These are phyloP conservation scores for Monosporozyma solicola DNA, from an alignment of 805 yeast genomes.

Conservation along the genomic window DNA sequence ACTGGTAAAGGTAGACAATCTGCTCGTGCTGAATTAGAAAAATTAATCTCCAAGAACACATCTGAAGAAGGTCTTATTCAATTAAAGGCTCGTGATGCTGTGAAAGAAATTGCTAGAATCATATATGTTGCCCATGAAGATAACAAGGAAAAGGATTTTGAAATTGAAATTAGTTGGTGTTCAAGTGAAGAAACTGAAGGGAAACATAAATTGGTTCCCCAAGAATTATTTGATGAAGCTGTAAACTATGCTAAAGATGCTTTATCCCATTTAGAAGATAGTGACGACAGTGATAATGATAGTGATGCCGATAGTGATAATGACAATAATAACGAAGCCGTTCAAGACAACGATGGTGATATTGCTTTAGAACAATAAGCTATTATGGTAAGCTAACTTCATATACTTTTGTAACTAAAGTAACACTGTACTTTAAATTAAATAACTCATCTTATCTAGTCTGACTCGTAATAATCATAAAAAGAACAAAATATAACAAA, in stretches of 20 bases:
- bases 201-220: slow-evolving; percentile 70
- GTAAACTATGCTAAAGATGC: slow-evolving; percentile 75
- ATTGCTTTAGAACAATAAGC: not conserved
- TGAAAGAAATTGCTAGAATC: slow-evolving; percentile 88
- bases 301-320: slow-evolving; percentile 14
- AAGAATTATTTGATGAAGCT: slow-evolving; percentile 73
- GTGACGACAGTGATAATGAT: slow-evolving; percentile 13
- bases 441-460: not conserved
- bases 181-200: slow-evolving; percentile 70
- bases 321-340: slow-evolving; percentile 7
- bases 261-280: slow-evolving; percentile 30
- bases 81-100: slow-evolving; percentile 69
- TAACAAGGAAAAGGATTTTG: slow-evolving; percentile 94
- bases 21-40: slow-evolving; percentile 95
- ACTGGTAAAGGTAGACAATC: slow-evolving; percentile 97
- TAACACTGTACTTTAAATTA: slow-evolving; percentile 29
- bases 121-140: slow-evolving; percentile 94
- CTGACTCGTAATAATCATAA: not conserved
- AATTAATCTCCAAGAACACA: slow-evolving; percentile 38
- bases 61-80: slow-evolving; percentile 38
- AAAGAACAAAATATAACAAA: too few relatives aligned
- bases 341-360: slow-evolving; percentile 3
- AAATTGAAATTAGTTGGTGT: slow-evolving; percentile 88
- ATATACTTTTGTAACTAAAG: not conserved
- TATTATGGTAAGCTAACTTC: not conserved